Evolutionary conservation across 306 rosid species (phyloP).

Genomic region (Inga oerstediana): DNA sequence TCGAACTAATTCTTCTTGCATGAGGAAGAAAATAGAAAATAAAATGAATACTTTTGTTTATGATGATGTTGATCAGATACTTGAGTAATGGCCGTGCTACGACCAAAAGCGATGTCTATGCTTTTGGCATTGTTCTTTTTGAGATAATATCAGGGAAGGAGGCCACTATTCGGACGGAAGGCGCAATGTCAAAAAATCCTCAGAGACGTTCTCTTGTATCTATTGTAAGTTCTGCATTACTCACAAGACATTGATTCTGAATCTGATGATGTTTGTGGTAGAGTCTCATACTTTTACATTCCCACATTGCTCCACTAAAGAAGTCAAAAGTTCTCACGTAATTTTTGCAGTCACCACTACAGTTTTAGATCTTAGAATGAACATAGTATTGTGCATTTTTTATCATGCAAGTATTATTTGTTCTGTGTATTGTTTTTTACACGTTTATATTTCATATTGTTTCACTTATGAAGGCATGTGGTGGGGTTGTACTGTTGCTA

Average conservation of each 20-base stretch:
- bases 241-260: conserved; percentile 2
- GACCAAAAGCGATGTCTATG: conserved; percentile 88
- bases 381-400: neutral
- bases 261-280: neutral
- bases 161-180: conserved; percentile 86
- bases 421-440: no score
- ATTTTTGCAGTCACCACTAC: neutral
- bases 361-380: neutral
- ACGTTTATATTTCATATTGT: neutral
- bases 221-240: conserved; percentile 62
- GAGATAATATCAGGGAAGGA: conserved; percentile 91
- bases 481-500: conserved; percentile 18
- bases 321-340: neutral
- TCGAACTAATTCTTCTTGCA: conserved; percentile 19
- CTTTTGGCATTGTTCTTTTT: conserved; percentile 90
- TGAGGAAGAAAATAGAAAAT: neutral
- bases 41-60: neutral
- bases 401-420: no score
- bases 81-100: conserved; percentile 94
- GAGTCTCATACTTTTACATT: conserved; percentile 3
- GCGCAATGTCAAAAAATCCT: conserved; percentile 59
- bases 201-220: conserved; percentile 94
- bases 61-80: conserved; percentile 57
- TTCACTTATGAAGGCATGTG: neutral
- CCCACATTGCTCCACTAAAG: conserved; percentile 13